Evolutionary conservation across 1,139 yeast species (phyloP).

Genomic region (Saccharomyces uvarum): DNA sequence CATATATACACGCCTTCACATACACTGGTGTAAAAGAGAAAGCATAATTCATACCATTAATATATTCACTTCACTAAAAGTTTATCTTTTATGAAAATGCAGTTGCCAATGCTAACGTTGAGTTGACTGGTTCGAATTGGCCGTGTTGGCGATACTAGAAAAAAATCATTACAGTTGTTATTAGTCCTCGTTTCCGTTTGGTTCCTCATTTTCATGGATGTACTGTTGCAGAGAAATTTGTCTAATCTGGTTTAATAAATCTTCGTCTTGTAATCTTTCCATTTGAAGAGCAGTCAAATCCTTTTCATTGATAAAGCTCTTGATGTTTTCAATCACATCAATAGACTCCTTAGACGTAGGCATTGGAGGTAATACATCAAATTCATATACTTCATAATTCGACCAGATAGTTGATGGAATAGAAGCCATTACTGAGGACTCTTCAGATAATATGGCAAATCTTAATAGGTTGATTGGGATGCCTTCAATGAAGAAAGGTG

Average conservation of each 20-base stretch:
- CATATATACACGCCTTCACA: neutral
- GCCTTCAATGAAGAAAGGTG: constrained; percentile 27
- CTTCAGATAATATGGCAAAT: constrained; percentile 63
- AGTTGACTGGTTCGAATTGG: neutral
- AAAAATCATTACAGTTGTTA: neutral
- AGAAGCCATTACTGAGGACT: constrained; percentile 60
- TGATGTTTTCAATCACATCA: constrained; percentile 33
- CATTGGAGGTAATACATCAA: constrained; percentile 61
- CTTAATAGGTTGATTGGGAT: constrained; percentile 57
- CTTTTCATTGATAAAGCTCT: constrained; percentile 35
- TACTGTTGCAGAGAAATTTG: constrained; percentile 30
- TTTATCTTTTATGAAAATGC: neutral
- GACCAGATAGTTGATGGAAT: constrained; percentile 59
- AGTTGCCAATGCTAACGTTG: neutral
- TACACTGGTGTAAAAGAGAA: neutral
- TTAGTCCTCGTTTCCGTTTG: neutral
- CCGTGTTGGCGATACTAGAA: neutral
- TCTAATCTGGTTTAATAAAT: constrained; percentile 26
- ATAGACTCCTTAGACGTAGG: constrained; percentile 28
- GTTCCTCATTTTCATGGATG: constrained; percentile 18
- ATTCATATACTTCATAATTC: constrained; percentile 54
- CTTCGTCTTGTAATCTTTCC: constrained; percentile 25
- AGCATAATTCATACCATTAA: neutral
- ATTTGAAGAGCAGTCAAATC: constrained; percentile 23
- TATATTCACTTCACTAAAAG: neutral